A percentile compares a stretch with the other conserved stretches of the same genome.
These are phyloP conservation scores for Acmispon strigosus DNA, from an alignment of 306 rosid genomes.

Conservation along the genomic window DNA sequence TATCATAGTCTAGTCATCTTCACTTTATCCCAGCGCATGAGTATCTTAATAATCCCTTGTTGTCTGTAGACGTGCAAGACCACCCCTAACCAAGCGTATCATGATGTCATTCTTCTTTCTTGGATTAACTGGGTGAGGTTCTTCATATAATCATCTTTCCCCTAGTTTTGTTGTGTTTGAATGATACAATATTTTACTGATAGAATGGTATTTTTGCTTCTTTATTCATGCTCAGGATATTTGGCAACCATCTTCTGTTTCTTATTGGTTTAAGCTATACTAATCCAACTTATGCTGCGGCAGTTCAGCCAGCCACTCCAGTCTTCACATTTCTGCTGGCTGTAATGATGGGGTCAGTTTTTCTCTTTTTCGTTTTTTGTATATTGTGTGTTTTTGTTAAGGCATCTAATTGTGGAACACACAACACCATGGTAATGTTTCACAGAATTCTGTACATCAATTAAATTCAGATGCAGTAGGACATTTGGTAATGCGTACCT, in stretches of 20 bases:
- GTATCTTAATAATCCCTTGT: not conserved
- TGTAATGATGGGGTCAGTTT: constrained; percentile 86
- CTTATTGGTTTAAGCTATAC: constrained; percentile 96
- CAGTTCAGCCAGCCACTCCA: constrained; percentile 89
- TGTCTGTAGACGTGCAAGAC: constrained; percentile 63
- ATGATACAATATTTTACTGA: constrained; percentile 10
- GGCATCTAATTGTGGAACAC: not conserved
- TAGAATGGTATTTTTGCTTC: constrained; percentile 14
- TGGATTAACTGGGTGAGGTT: constrained; percentile 87
- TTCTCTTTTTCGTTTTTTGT: constrained; percentile 2
- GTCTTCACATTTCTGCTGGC: constrained; percentile 90
- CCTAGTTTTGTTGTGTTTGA: not conserved
- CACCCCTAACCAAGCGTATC: constrained; percentile 58
- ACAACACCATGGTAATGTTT: not conserved
- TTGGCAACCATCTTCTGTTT: constrained; percentile 97
- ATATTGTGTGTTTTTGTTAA: not conserved
- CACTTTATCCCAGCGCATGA: constrained; percentile 3
- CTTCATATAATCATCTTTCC: not conserved
- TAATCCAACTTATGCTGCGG: constrained; percentile 96
- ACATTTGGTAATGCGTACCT: constrained; percentile 13
- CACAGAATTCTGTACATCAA: not conserved
- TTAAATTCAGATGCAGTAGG: not conserved
- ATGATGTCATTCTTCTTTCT: constrained; percentile 69
- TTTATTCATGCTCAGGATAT: constrained; percentile 53
- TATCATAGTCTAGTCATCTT: not conserved